phyloP scores from a whole-genome alignment of 1,284 basidiomycete genomes.

The Ceratobasidium sp. region DNA sequence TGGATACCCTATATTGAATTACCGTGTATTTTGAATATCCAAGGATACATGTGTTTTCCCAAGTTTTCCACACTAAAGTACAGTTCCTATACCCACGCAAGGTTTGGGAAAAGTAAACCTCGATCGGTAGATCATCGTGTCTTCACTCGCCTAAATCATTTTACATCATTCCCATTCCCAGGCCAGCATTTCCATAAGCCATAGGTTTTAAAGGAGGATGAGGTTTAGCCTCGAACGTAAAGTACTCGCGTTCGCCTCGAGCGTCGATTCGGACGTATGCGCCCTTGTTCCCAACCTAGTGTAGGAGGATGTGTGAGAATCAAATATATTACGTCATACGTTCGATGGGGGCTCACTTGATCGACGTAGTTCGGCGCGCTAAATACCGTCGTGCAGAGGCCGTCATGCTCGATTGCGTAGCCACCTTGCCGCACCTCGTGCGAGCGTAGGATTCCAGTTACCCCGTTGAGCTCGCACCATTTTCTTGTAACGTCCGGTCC shows the following conservation, averaged over 20 bases:
- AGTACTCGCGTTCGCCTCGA: constrained; percentile 79
- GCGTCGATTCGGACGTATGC: constrained; percentile 89
- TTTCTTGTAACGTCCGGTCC: constrained; percentile 92
- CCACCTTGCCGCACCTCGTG: constrained; percentile 98
- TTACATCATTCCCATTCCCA: constrained; percentile 57
- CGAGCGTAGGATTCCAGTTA: constrained; percentile 92
- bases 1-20: constrained; percentile 21
- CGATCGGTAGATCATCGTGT: constrained; percentile 5
- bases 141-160: not conserved
- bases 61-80: constrained; percentile 29
- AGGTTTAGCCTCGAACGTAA: constrained; percentile 83
- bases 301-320: not conserved
- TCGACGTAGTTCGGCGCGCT: constrained; percentile 88
- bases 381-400: constrained; percentile 85
- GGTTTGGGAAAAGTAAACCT: not conserved
- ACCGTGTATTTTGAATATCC: constrained; percentile 3
- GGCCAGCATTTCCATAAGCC: constrained; percentile 74
- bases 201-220: constrained; percentile 94
- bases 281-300: constrained; percentile 75
- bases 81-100: constrained; percentile 37
- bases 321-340: not conserved
- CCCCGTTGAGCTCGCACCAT: constrained; percentile 90
- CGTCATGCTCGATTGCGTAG: constrained; percentile 91
- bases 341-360: constrained; percentile 60
- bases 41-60: constrained; percentile 33